Evolutionary conservation across 805 yeast species (phyloP).

Genomic region (Naumovozyma castellii): DNA sequence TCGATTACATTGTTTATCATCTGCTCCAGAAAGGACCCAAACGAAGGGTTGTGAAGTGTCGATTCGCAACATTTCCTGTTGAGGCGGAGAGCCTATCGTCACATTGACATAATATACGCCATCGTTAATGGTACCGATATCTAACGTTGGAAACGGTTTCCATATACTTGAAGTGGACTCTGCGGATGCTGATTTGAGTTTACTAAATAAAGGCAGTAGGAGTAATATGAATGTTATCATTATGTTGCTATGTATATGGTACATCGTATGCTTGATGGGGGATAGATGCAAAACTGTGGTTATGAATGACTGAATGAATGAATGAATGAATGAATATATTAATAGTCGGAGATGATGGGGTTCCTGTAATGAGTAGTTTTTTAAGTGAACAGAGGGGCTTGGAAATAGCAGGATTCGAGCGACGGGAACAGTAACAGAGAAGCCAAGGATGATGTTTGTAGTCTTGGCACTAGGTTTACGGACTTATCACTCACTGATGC

Average conservation of each 20-base stretch:
- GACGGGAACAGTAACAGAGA: too few relatives aligned
- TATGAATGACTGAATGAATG: too few relatives aligned
- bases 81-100: slow-evolving; percentile 28
- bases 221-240: neutral
- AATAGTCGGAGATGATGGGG: too few relatives aligned
- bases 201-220: neutral
- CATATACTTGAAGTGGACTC: neutral
- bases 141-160: slow-evolving; percentile 13
- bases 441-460: too few relatives aligned
- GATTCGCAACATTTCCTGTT: slow-evolving; percentile 24
- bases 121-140: slow-evolving; percentile 17
- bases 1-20: slow-evolving; percentile 6
- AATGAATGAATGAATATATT: too few relatives aligned
- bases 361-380: too few relatives aligned
- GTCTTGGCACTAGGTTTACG: too few relatives aligned
- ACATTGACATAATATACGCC: slow-evolving; percentile 28
- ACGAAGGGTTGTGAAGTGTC: slow-evolving; percentile 34
- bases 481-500: too few relatives aligned
- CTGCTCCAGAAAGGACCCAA: slow-evolving; percentile 26
- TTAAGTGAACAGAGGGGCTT: too few relatives aligned
- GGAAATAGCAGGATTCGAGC: too few relatives aligned
- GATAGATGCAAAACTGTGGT: too few relatives aligned
- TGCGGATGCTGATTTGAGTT: neutral
- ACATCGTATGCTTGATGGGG: too few relatives aligned
- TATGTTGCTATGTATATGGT: neutral